Conservation (phyloP, 106 monocot species). For the Dendrobium nobile region DNA sequence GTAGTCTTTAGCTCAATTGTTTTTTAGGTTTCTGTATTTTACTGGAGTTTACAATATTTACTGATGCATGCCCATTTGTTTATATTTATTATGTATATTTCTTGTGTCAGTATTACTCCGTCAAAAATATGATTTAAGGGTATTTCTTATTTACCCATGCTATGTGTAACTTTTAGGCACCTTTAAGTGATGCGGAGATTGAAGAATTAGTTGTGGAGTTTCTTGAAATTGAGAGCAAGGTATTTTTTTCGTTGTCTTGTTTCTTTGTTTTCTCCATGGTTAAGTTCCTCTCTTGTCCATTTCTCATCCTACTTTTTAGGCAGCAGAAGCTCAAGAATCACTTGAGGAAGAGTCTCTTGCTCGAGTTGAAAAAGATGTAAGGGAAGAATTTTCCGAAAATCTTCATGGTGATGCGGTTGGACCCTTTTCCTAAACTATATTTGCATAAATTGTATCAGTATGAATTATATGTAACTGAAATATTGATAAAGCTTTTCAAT, state of each 20-base stretch:
- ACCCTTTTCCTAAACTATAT: slow-evolving; percentile 10
- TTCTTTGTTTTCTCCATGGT: neutral
- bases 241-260: slow-evolving; percentile 24
- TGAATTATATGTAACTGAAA: neutral
- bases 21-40: neutral
- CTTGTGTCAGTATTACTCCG: neutral
- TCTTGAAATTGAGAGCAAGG: slow-evolving; percentile 88
- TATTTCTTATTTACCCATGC: slow-evolving; percentile 8
- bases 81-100: neutral
- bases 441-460: neutral
- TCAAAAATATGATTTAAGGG: neutral
- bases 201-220: slow-evolving; percentile 82
- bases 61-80: neutral
- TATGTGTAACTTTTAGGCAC: slow-evolving; percentile 28
- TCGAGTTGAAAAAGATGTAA: slow-evolving; percentile 75
- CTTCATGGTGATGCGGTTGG: slow-evolving; percentile 77
- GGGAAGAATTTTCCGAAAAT: slow-evolving; percentile 61
- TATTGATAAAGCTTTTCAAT: slow-evolving; percentile 10
- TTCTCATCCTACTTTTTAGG: slow-evolving; percentile 46
- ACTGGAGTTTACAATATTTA: neutral
- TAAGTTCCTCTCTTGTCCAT: slow-evolving; percentile 13
- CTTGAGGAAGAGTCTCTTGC: slow-evolving; percentile 84
- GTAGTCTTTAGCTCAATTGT: neutral
- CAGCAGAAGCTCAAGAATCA: slow-evolving; percentile 93
- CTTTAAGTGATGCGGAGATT: slow-evolving; percentile 69